Evolutionary conservation across 257 asterid species (phyloP), one percentile per base, ranked within the genome.

Genomic region (Pogostemon cablin): DNA sequence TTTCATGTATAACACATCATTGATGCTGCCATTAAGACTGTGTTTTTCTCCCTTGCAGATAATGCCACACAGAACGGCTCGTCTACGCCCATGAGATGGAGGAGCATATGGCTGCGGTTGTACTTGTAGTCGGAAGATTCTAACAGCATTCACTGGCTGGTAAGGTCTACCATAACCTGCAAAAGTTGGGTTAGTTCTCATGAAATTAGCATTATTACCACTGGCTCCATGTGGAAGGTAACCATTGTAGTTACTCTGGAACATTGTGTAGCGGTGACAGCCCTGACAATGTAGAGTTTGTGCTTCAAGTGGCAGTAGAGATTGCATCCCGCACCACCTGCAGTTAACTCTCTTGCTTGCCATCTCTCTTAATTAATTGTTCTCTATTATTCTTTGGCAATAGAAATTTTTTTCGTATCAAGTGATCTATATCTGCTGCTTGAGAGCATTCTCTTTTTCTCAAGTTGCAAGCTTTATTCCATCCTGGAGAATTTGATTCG

Each of bases 11-110:
- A 67, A 0, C 2, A 83, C 90, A 44, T 91, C 90, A 54, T 84
- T 87, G 70, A 88, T 61, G 74, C 95, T 87, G 34, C 97, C 96
- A 12, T 69, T 67, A 5, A 88, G 90, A 60, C 81, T 79, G 79
- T 80, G 86, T 32, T 58, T 62, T 68, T 82, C 82, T 3, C 85
- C 84, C 66, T 76, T 74, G 81, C 88, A 91, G 76, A 73, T 84
- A 43, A 91, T 79, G 64, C 96, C 97, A 32, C 95, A 85, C 11
- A 88, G 75, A 76, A 91, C 69, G 17, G 97, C 96, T 39, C 87
- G 83, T 74, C 80, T 91, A 71, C 75, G 72, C 50, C 88, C 85
- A 62, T 80, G 84, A 41, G 76, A 74, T 9, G 70, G 61, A 15
- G 85, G 83, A 41, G 76, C 78, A 4, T 15, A 49, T 25, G 67